These are phyloP conservation scores for Lathyrus aphaca DNA, from an alignment of 306 rosid species.

Conservation along the genomic window DNA sequence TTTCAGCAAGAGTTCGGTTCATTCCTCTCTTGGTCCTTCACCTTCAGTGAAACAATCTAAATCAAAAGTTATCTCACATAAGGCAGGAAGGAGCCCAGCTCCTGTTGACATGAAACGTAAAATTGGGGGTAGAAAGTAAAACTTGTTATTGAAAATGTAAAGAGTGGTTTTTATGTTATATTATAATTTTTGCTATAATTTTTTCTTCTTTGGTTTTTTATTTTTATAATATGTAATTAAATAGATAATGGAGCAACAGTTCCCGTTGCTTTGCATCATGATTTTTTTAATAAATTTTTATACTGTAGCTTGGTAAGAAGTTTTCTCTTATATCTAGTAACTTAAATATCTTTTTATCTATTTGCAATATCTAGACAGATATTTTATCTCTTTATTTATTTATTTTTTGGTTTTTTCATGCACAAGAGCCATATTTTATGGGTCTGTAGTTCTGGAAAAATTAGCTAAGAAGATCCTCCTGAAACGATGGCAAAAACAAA, in stretches of 20 bases:
- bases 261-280: conserved; percentile 70
- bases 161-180: conserved; percentile 35
- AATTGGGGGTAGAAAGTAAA: conserved; percentile 68
- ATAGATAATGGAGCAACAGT: conserved; percentile 75
- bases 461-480: too few species aligned
- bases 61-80: conserved; percentile 58
- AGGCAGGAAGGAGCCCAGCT: conserved; percentile 69
- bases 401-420: too few species aligned
- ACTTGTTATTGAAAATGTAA: conserved; percentile 34
- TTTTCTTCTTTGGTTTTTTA: conserved; percentile 42
- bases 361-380: neutral
- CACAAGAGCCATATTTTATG: too few species aligned
- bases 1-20: conserved; percentile 56
- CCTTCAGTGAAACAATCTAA: conserved; percentile 68
- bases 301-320: too few species aligned
- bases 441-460: too few species aligned
- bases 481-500: too few species aligned
- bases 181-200: conserved; percentile 43
- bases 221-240: conserved; percentile 47
- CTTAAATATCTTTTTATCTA: too few species aligned
- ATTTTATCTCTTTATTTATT: neutral
- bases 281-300: conserved; percentile 3
- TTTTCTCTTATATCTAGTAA: too few species aligned
- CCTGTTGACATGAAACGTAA: conserved; percentile 74
- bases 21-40: conserved; percentile 65